These are phyloP conservation scores for Globisporangium nagaii DNA, from an alignment of 352 stramenopile species.

Conservation along the genomic window DNA sequence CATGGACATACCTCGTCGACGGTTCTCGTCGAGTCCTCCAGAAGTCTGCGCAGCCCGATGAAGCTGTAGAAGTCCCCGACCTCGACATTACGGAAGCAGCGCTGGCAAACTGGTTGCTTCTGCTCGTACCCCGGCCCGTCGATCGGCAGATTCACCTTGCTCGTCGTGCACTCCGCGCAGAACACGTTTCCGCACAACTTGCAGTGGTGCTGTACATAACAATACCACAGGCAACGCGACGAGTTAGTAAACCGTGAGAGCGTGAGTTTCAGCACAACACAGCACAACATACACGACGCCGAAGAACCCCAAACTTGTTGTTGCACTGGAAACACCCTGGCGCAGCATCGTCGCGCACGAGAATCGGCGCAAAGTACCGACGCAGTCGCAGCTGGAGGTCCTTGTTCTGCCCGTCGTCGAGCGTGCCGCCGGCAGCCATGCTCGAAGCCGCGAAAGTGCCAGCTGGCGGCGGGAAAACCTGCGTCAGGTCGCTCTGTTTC, in stretches of 20 bases:
- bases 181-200: slow-evolving; percentile 69
- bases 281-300: slow-evolving; percentile 39
- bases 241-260: too few relatives aligned
- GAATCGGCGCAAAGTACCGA: slow-evolving; percentile 53
- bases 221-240: too few relatives aligned
- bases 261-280: neutral
- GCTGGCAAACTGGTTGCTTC: slow-evolving; percentile 66
- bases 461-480: slow-evolving; percentile 8
- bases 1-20: slow-evolving; percentile 26
- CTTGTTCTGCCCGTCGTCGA: slow-evolving; percentile 15
- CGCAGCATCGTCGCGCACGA: slow-evolving; percentile 42
- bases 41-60: slow-evolving; percentile 49
- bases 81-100: slow-evolving; percentile 69
- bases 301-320: slow-evolving; percentile 71
- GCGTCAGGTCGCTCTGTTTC: slow-evolving; percentile 16
- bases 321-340: slow-evolving; percentile 54
- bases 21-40: slow-evolving; percentile 35
- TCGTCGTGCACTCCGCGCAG: slow-evolving; percentile 69
- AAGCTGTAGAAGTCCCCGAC: slow-evolving; percentile 72
- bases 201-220: slow-evolving; percentile 50
- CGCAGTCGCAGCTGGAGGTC: slow-evolving; percentile 31
- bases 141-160: slow-evolving; percentile 62
- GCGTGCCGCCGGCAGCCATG: slow-evolving; percentile 8
- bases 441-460: slow-evolving; percentile 12
- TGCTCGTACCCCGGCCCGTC: slow-evolving; percentile 53